These are phyloP conservation scores for Leishmania gerbilli DNA, from an alignment of 208 protist genomes.

Conservation along the genomic window DNA sequence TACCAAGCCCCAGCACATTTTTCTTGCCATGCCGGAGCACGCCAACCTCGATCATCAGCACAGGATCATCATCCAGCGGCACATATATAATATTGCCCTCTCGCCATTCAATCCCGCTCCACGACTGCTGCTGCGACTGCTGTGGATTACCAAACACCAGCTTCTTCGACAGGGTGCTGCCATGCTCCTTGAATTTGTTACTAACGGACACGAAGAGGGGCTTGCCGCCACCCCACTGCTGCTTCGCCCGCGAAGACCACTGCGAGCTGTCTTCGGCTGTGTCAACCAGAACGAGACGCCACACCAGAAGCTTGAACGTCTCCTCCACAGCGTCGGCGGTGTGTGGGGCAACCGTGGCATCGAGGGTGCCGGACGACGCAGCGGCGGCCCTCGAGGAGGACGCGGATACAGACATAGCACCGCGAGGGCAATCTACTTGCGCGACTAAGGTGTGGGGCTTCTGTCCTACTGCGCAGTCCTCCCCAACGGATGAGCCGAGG, in stretches of 20 bases:
- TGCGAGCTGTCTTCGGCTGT: constrained; percentile 75
- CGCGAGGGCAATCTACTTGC: neutral
- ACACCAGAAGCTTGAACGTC: constrained; percentile 59
- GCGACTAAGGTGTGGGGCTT: neutral
- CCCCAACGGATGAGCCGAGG: neutral
- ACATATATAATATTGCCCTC: constrained; percentile 45
- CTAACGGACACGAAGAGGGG: constrained; percentile 64
- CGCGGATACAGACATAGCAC: constrained; percentile 2
- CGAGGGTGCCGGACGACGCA: neutral
- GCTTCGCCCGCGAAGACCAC: constrained; percentile 59
- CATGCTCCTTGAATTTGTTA: constrained; percentile 49
- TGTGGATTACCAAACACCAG: constrained; percentile 40
- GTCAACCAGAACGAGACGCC: constrained; percentile 76
- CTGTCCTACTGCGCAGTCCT: neutral
- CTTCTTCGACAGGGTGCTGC: constrained; percentile 50
- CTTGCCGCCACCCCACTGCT: constrained; percentile 75
- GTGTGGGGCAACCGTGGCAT: neutral
- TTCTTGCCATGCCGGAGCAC: constrained; percentile 36
- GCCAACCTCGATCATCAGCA: constrained; percentile 79
- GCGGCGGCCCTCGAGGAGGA: constrained; percentile 10
- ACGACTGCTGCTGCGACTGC: constrained; percentile 43
- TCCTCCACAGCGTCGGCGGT: constrained; percentile 9
- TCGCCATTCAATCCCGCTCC: constrained; percentile 53
- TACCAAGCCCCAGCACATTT: constrained; percentile 59
- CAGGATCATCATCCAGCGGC: constrained; percentile 57